Evolutionary conservation across 2,329 filamentous ascomycete species (phyloP).

Genomic region (Aureobasidium sp.): DNA sequence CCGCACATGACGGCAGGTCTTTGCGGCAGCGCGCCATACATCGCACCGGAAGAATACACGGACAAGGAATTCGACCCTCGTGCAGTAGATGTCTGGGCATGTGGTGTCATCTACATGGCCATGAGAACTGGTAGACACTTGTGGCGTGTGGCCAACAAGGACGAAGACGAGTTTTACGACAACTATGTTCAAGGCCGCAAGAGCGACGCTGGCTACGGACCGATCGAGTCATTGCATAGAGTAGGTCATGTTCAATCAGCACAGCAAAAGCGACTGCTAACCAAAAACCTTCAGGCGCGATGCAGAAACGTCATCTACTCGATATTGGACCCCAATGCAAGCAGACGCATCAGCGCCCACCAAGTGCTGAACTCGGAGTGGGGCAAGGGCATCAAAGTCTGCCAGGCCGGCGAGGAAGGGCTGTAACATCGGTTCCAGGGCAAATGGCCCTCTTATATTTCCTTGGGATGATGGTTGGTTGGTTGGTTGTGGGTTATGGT

Average conservation of each 20-base stretch:
- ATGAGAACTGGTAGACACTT: constrained; percentile 95
- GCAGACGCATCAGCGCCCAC: constrained; percentile 84
- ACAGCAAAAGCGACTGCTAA: constrained; percentile 15
- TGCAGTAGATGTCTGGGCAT: constrained; percentile 97
- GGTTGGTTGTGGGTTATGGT: background rate
- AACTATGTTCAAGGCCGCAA: constrained; percentile 87
- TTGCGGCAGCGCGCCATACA: constrained; percentile 94
- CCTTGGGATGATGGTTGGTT: background rate
- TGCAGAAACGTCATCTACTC: constrained; percentile 99
- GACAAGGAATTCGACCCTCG: constrained; percentile 94
- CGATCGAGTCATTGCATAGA: constrained; percentile 89
- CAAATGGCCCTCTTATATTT: background rate
- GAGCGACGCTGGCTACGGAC: constrained; percentile 91
- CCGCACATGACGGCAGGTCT: constrained; percentile 96
- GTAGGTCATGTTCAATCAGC: constrained; percentile 47
- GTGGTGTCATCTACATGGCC: constrained; percentile 98
- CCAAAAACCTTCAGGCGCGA: constrained; percentile 55
- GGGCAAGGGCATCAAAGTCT: constrained; percentile 95
- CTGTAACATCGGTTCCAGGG: constrained; percentile 46
- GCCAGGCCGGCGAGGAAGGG: constrained; percentile 92
- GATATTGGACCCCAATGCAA: constrained; percentile 89
- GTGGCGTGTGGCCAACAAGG: constrained; percentile 93
- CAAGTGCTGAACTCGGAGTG: constrained; percentile 98
- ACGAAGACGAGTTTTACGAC: constrained; percentile 95
- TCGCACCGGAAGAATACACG: constrained; percentile 90